phyloP scores from a whole-genome alignment of 1,284 basidiomycete genomes.

The Leucoagaricus sp. region DNA sequence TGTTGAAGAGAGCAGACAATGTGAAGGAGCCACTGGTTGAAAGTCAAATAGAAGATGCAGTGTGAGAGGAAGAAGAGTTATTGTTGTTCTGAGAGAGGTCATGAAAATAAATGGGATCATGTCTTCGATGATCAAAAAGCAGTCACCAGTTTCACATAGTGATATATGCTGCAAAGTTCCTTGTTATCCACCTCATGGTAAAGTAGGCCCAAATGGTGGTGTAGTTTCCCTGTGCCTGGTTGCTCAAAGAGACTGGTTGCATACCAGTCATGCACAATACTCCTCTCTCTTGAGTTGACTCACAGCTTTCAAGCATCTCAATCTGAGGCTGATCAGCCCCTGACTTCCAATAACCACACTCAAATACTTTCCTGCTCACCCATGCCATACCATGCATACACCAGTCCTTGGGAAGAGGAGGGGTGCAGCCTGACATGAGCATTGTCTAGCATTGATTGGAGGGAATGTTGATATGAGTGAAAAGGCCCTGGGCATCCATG shows the following conservation, averaged over 20 bases:
- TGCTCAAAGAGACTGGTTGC: slow-evolving; percentile 83
- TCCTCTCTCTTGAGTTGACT: slow-evolving; percentile 92
- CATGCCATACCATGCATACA: slow-evolving; percentile 94
- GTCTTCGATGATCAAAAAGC: slow-evolving; percentile 82
- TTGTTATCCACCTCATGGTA: slow-evolving; percentile 81
- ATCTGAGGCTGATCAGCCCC: slow-evolving; percentile 71
- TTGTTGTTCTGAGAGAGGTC: slow-evolving; percentile 53
- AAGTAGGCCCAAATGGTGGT: slow-evolving; percentile 93
- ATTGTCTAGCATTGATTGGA: slow-evolving; percentile 53
- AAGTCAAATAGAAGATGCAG: slow-evolving; percentile 38
- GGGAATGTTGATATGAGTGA: slow-evolving; percentile 18
- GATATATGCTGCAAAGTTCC: slow-evolving; percentile 88
- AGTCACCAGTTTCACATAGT: slow-evolving; percentile 92
- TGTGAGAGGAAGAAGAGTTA: slow-evolving; percentile 11
- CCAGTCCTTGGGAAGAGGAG: slow-evolving; percentile 93
- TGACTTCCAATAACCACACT: slow-evolving; percentile 88
- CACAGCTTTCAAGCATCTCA: too few relatives aligned
- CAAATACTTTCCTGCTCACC: slow-evolving; percentile 87
- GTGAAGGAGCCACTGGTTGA: slow-evolving; percentile 74
- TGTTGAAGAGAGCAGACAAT: slow-evolving; percentile 65
- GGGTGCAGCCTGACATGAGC: slow-evolving; percentile 64
- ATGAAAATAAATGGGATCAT: slow-evolving; percentile 82
- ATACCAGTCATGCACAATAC: slow-evolving; percentile 93
- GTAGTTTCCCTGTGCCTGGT: slow-evolving; percentile 89
- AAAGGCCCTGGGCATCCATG: slow-evolving; percentile 47